Base-by-base conservation (phyloP, 78 protist species). In the Dictyostelium brefeldianum region DNA sequence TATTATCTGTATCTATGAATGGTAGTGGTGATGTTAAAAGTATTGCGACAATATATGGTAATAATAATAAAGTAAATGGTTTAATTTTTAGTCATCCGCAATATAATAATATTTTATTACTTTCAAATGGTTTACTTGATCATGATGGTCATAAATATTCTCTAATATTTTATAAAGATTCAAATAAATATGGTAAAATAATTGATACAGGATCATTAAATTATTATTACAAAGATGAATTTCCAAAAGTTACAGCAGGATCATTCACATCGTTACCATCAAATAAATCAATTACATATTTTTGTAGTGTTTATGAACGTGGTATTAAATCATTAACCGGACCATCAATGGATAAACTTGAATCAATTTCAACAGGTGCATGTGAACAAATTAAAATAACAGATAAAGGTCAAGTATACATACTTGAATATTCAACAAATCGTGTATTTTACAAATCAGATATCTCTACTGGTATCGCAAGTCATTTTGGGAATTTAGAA, bases 241-340 rank as follows among this genome's bases (percentile, higher is more conserved):
- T 69, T 25, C 17, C 12, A 25, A 18, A 12, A 17, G 48, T 41
- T 10, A 69, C 25, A 18, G 48, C 77, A 15, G 77, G 77, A 14
- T 69, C 77, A 36, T 69, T 69, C 48, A 41, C 50, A 69, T 22
- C 22, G 0, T 11, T 69, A 17, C 51, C 14, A 69, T 3, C 17
- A 14, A 18, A 12, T 31, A 25, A 69, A 18, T 69, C 59, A 54
- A 54, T 54, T 54, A 54, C 59, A 6, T 69, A 69, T 36, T 29
- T 69, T 41, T 69, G 77, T 15, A 69, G 77, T 36, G 77, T 69
- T 36, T 69, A 69, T 36, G 77, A 69, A 69, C 77, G 77, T 69
- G 77, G 77, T 18, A 46, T 69, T 0, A 29, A 17, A 29, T 14
- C 77, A 31, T 36, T 69, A 36, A 36, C 14, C 1, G 25, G 46